These are phyloP conservation scores for Phytophthora europaea DNA, from an alignment of 352 stramenopile species.

Conservation along the genomic window DNA sequence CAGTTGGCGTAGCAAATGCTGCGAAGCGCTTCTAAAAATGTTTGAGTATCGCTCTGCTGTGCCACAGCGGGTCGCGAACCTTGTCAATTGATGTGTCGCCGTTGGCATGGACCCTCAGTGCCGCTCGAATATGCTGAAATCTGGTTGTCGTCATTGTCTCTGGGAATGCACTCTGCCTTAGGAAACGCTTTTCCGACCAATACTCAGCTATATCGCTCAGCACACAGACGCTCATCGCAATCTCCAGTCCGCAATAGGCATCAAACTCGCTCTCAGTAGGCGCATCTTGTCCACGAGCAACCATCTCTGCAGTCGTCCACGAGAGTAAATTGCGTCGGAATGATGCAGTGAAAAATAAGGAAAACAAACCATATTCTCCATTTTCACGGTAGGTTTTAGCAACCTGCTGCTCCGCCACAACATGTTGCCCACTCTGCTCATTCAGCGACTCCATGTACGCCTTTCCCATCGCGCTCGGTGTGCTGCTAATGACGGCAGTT, in stretches of 20 bases:
- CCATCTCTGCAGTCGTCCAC: slow-evolving; percentile 15
- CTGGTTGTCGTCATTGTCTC: slow-evolving; percentile 18
- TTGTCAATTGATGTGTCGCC: slow-evolving; percentile 1
- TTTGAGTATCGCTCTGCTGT: not conserved
- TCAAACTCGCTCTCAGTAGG: slow-evolving; percentile 23
- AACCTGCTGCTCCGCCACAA: not conserved
- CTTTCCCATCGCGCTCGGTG: too few relatives aligned
- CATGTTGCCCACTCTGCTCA: too few relatives aligned
- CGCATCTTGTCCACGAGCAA: not conserved
- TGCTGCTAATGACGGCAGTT: too few relatives aligned
- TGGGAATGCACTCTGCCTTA: slow-evolving; percentile 3
- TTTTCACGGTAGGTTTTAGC: slow-evolving; percentile 6
- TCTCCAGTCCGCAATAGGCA: slow-evolving; percentile 19
- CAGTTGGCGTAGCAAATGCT: slow-evolving; percentile 7
- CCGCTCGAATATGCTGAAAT: slow-evolving; percentile 18
- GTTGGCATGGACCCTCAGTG: slow-evolving; percentile 1
- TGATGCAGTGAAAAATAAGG: slow-evolving; percentile 9
- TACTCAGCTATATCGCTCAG: slow-evolving; percentile 20
- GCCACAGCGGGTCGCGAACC: slow-evolving; percentile 11
- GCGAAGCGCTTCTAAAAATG: slow-evolving; percentile 18
- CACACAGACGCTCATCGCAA: slow-evolving; percentile 14
- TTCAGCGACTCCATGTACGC: too few relatives aligned
- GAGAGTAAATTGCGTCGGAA: not conserved
- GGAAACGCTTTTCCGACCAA: slow-evolving; percentile 13
- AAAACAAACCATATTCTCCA: slow-evolving; percentile 11